Evolutionary conservation across 768 basidiomycete genomes (phyloP), one percentile per base, ranked within the genome.

Genomic region (Suillus tomentosus): DNA sequence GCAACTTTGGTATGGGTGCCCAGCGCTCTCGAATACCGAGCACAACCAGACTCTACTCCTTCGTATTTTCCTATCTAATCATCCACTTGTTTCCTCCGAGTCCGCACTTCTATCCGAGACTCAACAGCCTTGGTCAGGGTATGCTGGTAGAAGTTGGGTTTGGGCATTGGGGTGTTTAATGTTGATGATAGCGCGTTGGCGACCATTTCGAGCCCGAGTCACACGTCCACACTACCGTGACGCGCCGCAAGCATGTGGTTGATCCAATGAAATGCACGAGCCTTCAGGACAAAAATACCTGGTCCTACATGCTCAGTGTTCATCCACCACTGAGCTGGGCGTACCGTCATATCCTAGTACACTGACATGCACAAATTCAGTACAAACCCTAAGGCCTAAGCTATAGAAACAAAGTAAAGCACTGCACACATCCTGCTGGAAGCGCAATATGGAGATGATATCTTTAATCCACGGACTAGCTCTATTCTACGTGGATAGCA

Each of bases 41-140:
- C 68, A 71, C 92, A 92, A 62, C 86, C 85, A 19, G 77, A 78
- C 71, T 92, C 92, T 4, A 89, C 81, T 9, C 67, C 76, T 6
- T 81, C 82, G 68, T 91, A 92, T 67, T 84, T 86, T 37, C 76
- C 79, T 76, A 84, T 80, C 90, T 89, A 90, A 58, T 81, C 78
- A n/a, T 91, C 86, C 0, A 96, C 92, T 75, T 96, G 89, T 68
- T 88, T 84, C 72, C 86, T 79, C 64, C 31, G 5, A 31, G 31
- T 31, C 5, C 92, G 80, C 19, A 80, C 72, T 14, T 88, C 81
- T 48, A 96, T 87, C 70, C 92, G 88, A 5, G 79, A 78, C 68
- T 94, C 90, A 17, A 96, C 90, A 27, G 91, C 87, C 63, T 85
- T 81, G 62, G 89, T 84, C 51, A 96, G 86, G 56, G 89, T 86